A percentile compares a stretch with the other conserved stretches of the same genome.
phyloP scores from a whole-genome alignment of 2,329 filamentous ascomycete genomes.

The Stagonosporopsis vannaccii region DNA sequence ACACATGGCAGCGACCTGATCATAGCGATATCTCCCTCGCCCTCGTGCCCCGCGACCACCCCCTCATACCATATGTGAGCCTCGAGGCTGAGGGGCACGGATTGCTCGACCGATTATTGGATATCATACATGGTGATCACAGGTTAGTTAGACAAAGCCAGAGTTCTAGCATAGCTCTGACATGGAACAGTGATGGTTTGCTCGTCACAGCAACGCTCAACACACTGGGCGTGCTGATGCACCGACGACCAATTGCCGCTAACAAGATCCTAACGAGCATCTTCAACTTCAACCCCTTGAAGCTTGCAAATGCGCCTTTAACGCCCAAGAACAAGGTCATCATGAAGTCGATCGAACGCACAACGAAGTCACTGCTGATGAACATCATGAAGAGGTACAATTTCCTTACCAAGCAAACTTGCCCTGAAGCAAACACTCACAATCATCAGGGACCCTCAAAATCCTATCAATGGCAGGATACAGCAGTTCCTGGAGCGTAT shows the following conservation, averaged over 20 bases:
- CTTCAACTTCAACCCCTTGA: conserved; percentile 90
- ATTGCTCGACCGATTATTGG: conserved; percentile 85
- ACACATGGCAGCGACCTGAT: conserved; percentile 67
- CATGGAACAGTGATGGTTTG: conserved; percentile 74
- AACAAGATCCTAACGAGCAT: conserved; percentile 86
- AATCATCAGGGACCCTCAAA: conserved; percentile 73
- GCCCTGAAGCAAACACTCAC: not conserved
- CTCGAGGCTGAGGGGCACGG: conserved; percentile 94
- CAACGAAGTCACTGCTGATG: conserved; percentile 80
- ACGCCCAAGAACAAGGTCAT: conserved; percentile 82
- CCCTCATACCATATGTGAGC: conserved; percentile 77
- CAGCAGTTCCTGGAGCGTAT: conserved; percentile 87
- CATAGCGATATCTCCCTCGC: conserved; percentile 85
- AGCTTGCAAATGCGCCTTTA: conserved; percentile 77
- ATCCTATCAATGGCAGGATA: conserved; percentile 77
- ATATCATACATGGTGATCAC: conserved; percentile 83
- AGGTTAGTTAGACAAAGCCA: conserved; percentile 64
- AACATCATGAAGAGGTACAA: conserved; percentile 82
- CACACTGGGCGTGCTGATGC: conserved; percentile 81
- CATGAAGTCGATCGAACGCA: conserved; percentile 94
- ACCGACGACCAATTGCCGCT: conserved; percentile 79
- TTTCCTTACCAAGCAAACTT: conserved; percentile 11
- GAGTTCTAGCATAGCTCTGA: conserved; percentile 31
- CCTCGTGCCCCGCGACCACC: conserved; percentile 83
- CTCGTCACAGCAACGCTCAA: conserved; percentile 92